Base-by-base conservation (phyloP, 2,329 filamentous ascomycete genomes). In the Monosporascus cannonballus region DNA sequence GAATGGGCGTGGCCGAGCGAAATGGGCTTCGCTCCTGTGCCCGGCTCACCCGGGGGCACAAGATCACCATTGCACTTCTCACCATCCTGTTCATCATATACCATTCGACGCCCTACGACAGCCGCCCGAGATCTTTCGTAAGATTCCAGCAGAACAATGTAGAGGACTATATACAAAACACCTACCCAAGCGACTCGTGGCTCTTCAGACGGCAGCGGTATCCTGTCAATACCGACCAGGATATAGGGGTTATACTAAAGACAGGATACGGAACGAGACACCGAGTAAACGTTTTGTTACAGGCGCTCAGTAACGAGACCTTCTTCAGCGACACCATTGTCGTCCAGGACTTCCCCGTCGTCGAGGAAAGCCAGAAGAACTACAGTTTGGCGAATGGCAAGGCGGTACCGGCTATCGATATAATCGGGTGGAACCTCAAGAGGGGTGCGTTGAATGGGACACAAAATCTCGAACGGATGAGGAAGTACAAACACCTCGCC, bases 261-360 rank as follows among this genome's bases (percentile, higher is more conserved):
- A 81, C 78, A 4, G 79, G 79, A 30, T 81, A 78, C 61, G 79
- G 78, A 51, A 81, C 79, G 18, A 72, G 73, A 47, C 65, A 73
- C 48, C 73, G 79, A 15, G 68, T 81, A 27, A 65, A 71, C 4
- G 70, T 73, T 11, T 73, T 77, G 62, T 64, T 81, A 11, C 67
- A 71, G 42, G 77, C 78, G 0, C 68, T 79, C 44, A 69, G 71
- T 45, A 67, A 73, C 50, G 64, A 67, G 50, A 61, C 64, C 11
- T 69, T 71, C 46, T 69, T 71, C n/a, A 62, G 67, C 55, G 70
- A 74, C 25, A 73, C 76, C 25, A 51, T 81, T 3, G 71, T 81
- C 8, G 73, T 80, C 15, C 79, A 74, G 22, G 79, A 81, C 63
- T 81, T 76, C 64, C 73, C 73, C 2, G 24, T 61, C n/a, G 44